Base-by-base conservation (phyloP, 2,329 filamentous ascomycete species). In the Huntiella savannae region DNA sequence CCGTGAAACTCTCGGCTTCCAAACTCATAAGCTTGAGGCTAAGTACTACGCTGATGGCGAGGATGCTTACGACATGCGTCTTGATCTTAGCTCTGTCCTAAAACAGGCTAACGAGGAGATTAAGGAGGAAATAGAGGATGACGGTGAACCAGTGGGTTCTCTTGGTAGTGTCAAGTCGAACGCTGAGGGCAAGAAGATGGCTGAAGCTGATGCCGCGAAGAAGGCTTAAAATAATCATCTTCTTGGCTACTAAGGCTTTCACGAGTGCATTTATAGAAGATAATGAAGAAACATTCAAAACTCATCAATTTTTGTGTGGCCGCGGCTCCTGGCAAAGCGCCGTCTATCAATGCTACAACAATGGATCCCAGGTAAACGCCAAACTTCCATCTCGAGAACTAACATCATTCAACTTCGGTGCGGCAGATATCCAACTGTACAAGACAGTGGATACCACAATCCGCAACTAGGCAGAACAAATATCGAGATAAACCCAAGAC, bases 41-140 rank as follows among this genome's bases (percentile, higher is more conserved):
- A 91, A 87, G 65, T 94, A 94, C 72, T 98, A 98, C 60, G 91
- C 91, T 49, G 91, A 98, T 61, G 88, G 88, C 50, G 91, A 98
- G 66, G 85, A 98, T 66, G 91, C 91, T 34, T 94, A 78, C 60
- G 82, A 77, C 58, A 98, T 98, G 91, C 79, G 78, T 52, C 82
- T 94, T 60, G 81, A 96, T 57, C 71, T 98, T 38, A 66, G 72
- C 49, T 67, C 70, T 53, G 69, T 82, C 58, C 61, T 66, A 51
- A 64, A 66, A 49, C 63, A 65, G 57, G 56, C 66, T 45, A 60
- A 69, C 40, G 65, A 62, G 16, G 64, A 60, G 34, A 58, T 62
- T 47, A 63, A 65, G 51, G 63, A 61, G 48, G 63, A 63, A 52
- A 55, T 53, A 7, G 57, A 56, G 5, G 76, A 83, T 59, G 80